Percentiles rank a stretch among this genome's conserved stretches.
These are phyloP conservation scores for Ophiognomonia clavigignenti-juglandacearum DNA, from an alignment of 2,329 filamentous ascomycete species.

Conservation along the genomic window DNA sequence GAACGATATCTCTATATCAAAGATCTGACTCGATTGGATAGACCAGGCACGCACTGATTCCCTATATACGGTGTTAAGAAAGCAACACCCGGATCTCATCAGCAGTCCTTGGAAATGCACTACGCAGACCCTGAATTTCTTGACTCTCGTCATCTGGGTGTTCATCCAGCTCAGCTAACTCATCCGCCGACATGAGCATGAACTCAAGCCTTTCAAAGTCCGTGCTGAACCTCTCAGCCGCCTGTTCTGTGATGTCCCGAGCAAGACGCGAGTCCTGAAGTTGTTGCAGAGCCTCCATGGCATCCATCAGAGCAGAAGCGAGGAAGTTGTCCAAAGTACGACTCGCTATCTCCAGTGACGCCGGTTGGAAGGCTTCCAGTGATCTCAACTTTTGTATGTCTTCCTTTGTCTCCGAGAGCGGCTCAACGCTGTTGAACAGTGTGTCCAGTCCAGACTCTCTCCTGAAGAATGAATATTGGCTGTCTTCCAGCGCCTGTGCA, in stretches of 20 bases:
- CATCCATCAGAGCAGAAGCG: constrained; percentile 89
- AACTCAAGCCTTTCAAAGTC: constrained; percentile 67
- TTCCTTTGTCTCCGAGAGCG: constrained; percentile 29
- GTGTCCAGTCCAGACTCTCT: constrained; percentile 66
- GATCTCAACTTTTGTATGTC: constrained; percentile 50
- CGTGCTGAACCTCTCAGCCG: constrained; percentile 75
- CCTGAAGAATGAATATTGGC: constrained; percentile 70
- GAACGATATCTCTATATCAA: too few relatives aligned
- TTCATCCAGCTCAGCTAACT: constrained; percentile 24
- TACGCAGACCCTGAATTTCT: constrained; percentile 30
- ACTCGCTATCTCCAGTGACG: constrained; percentile 60
- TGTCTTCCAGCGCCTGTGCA: constrained; percentile 54
- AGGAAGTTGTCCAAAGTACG: constrained; percentile 85
- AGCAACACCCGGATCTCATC: constrained; percentile 57
- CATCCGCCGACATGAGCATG: constrained; percentile 40
- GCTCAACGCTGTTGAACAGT: constrained; percentile 55
- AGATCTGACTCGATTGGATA: too few relatives aligned
- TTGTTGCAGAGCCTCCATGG: constrained; percentile 71
- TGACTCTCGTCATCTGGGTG: neutral
- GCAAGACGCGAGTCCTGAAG: constrained; percentile 69
- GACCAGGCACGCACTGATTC: too few relatives aligned
- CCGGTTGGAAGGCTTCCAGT: constrained; percentile 54
- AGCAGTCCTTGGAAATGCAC: constrained; percentile 53
- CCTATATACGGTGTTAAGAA: constrained; percentile 31
- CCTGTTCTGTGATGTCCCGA: constrained; percentile 73